Evolutionary conservation across 108 stramenopile genomes (phyloP).

Genomic region (Aurantiochytrium sp.): DNA sequence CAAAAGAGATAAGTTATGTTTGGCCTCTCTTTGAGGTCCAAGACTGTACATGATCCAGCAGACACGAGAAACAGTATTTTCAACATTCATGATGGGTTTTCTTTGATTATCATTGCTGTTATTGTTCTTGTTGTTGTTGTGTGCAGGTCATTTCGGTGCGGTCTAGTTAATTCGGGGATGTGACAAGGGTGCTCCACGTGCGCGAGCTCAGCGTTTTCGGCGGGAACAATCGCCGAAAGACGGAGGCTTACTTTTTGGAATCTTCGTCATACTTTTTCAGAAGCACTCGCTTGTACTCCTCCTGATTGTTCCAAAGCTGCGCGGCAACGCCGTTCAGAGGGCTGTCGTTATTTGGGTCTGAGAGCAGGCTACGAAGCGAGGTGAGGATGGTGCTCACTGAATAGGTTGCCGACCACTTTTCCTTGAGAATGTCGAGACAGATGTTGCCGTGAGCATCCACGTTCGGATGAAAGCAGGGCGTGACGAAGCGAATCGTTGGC

Average conservation of each 20-base stretch:
- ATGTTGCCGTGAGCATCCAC: constrained; percentile 44
- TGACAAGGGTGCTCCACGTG: no score
- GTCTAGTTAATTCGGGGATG: no score
- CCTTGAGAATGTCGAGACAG: constrained; percentile 94
- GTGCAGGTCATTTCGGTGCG: no score
- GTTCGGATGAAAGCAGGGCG: constrained; percentile 98
- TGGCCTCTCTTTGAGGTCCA: no score
- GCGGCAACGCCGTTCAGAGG: constrained; percentile 92
- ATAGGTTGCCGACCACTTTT: constrained; percentile 99
- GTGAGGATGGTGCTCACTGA: constrained; percentile 96
- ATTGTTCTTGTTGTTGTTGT: no score
- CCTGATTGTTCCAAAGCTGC: constrained; percentile 91
- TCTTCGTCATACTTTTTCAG: constrained; percentile 23
- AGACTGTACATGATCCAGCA: no score
- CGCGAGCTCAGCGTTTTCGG: no score
- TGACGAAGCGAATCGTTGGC: constrained; percentile 87
- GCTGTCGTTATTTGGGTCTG: constrained; percentile 96
- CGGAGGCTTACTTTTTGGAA: neutral
- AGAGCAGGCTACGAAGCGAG: constrained; percentile 90
- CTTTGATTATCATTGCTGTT: no score
- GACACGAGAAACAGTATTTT: no score
- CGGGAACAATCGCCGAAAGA: no score
- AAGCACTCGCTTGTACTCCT: constrained; percentile 93
- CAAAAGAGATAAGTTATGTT: no score
- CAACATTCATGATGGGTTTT: no score